These are phyloP conservation scores for Trichoderma breve DNA, from an alignment of 2,329 filamentous ascomycete species.

Conservation along the genomic window DNA sequence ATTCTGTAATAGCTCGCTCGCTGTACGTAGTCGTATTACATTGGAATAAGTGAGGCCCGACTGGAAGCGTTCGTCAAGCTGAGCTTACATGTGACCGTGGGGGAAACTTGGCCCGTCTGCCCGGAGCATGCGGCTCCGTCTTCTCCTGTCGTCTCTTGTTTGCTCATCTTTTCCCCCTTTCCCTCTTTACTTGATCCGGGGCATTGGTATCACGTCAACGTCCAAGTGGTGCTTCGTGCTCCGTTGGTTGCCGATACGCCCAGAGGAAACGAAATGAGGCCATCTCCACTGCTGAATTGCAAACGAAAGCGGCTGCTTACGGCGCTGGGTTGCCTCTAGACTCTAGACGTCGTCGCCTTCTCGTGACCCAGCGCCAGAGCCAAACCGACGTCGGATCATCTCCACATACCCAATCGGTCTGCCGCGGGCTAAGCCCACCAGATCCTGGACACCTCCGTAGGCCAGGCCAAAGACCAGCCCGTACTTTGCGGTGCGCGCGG, in stretches of 20 bases:
- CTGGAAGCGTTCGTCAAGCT: not conserved
- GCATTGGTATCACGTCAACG: not conserved
- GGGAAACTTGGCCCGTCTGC: not conserved
- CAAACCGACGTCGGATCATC: conserved; percentile 52
- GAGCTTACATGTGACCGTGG: not conserved
- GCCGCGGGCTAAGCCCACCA: conserved; percentile 65
- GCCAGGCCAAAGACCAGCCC: conserved; percentile 75
- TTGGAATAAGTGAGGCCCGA: not conserved
- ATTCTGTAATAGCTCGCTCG: not conserved
- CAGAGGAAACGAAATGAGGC: not conserved
- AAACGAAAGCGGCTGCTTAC: conserved; percentile 11
- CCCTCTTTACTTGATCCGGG: not conserved
- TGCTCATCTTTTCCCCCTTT: not conserved
- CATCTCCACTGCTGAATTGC: not conserved
- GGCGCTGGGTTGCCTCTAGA: conserved; percentile 4
- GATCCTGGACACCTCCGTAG: conserved; percentile 81
- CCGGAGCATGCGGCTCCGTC: not conserved
- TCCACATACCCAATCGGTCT: conserved; percentile 74
- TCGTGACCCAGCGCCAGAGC: conserved; percentile 21
- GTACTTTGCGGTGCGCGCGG: conserved; percentile 73
- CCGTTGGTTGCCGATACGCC: conserved; percentile 22
- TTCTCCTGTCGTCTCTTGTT: not conserved
- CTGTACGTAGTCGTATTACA: not conserved
- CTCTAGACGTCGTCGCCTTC: conserved; percentile 17
- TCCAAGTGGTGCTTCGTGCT: not conserved